Evolutionary conservation across 2,329 filamentous ascomycete genomes (phyloP).

Genomic region (Pseudopyricularia cyperi): DNA sequence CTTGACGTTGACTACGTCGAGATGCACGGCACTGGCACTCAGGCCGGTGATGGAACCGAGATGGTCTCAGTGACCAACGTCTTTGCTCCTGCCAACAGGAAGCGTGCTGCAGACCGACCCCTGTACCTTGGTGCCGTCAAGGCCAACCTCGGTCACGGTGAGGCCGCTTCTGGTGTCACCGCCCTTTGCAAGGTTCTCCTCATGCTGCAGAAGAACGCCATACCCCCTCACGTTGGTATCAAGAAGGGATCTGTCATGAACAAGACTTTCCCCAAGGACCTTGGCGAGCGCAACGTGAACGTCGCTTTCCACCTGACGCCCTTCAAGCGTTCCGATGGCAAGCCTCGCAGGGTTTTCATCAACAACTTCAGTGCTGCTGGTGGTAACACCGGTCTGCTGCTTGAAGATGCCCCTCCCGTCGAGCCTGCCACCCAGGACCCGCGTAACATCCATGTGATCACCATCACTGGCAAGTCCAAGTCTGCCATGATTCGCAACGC

Average conservation of each 20-base stretch:
- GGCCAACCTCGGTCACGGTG: constrained; percentile 50
- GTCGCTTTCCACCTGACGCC: constrained; percentile 42
- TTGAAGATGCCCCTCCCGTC: constrained; percentile 44
- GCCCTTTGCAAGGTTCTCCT: constrained; percentile 51
- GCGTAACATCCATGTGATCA: constrained; percentile 43
- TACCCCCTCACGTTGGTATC: constrained; percentile 56
- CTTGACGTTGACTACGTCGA: constrained; percentile 73
- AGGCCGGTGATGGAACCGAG: constrained; percentile 72
- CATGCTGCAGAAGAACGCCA: constrained; percentile 49
- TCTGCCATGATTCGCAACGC: constrained; percentile 46
- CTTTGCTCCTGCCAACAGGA: constrained; percentile 32
- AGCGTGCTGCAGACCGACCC: constrained; percentile 33
- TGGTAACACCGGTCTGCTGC: constrained; percentile 54
- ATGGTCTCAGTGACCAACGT: constrained; percentile 60
- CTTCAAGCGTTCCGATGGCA: constrained; percentile 33
- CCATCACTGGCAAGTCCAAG: constrained; percentile 43
- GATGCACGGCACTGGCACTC: constrained; percentile 82
- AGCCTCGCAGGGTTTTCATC: constrained; percentile 35
- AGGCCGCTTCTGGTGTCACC: constrained; percentile 48
- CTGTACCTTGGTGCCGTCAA: constrained; percentile 52
- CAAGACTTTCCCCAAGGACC: constrained; percentile 41
- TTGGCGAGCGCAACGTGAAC: constrained; percentile 42
- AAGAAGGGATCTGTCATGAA: constrained; percentile 42
- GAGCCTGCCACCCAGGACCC: constrained; percentile 26
- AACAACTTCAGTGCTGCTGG: constrained; percentile 64